Evolutionary conservation across 345 rosid species (phyloP).

Genomic region (Eucalyptus sideroxylon): DNA sequence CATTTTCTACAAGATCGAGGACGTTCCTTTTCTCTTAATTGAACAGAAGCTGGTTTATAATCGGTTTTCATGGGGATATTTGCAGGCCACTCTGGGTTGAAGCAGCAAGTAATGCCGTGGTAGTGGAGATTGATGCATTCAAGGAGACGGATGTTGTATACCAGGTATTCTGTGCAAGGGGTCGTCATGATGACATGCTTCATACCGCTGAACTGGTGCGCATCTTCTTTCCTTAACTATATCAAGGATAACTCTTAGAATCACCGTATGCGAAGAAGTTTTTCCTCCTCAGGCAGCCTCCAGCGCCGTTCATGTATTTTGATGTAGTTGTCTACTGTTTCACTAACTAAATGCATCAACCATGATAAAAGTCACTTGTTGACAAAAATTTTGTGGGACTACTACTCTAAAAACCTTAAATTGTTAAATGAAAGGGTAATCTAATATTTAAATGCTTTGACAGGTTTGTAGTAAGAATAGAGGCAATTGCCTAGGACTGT

Average conservation of each 20-base stretch:
- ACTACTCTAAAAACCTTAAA: neutral
- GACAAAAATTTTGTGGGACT: neutral
- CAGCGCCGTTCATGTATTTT: neutral
- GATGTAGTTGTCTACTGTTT: neutral
- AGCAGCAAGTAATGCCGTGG: constrained; percentile 66
- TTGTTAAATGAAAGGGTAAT: neutral
- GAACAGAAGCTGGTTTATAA: neutral
- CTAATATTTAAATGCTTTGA: neutral
- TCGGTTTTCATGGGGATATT: neutral
- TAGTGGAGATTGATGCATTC: constrained; percentile 92
- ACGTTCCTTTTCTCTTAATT: neutral
- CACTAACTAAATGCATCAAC: neutral
- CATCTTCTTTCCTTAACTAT: neutral
- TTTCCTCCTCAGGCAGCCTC: neutral
- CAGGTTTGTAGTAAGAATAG: neutral
- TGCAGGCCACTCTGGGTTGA: constrained; percentile 83
- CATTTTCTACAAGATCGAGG: neutral
- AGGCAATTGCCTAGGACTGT: neutral
- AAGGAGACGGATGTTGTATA: constrained; percentile 86
- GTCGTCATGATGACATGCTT: constrained; percentile 76
- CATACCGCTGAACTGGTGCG: constrained; percentile 76
- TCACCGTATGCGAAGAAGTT: neutral
- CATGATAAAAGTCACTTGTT: neutral
- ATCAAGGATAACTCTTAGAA: neutral
- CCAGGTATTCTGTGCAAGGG: constrained; percentile 57